Evolutionary conservation across 495 filamentous ascomycete species (phyloP).

Genomic region (Penicillium samsonianum): DNA sequence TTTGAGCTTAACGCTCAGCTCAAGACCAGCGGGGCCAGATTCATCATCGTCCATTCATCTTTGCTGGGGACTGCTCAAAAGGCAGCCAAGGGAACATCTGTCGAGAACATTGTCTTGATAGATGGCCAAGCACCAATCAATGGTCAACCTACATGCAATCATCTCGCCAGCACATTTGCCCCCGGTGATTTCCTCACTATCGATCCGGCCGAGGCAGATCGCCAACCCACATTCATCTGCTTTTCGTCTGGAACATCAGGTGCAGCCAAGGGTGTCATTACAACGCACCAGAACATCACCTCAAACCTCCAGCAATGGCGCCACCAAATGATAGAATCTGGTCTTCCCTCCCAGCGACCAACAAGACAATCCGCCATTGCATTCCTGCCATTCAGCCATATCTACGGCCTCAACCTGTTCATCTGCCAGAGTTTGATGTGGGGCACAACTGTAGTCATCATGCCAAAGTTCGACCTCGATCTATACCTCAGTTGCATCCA

Average conservation of each 20-base stretch:
- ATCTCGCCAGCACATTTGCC: slow-evolving; percentile 22
- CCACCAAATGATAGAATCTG: slow-evolving; percentile 17
- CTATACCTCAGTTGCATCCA: slow-evolving; percentile 22
- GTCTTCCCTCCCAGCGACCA: slow-evolving; percentile 12
- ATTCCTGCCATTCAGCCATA: slow-evolving; percentile 86
- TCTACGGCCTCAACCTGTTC: slow-evolving; percentile 59
- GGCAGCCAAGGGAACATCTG: slow-evolving; percentile 52
- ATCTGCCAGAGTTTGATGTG: slow-evolving; percentile 26
- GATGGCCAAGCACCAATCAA: slow-evolving; percentile 16
- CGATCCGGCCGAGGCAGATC: slow-evolving; percentile 14
- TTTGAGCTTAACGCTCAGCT: slow-evolving; percentile 86
- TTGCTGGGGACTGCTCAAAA: slow-evolving; percentile 59
- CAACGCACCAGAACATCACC: slow-evolving; percentile 75
- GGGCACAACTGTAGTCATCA: slow-evolving; percentile 53
- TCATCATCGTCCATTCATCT: slow-evolving; percentile 64
- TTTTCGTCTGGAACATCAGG: slow-evolving; percentile 30
- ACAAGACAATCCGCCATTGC: slow-evolving; percentile 65
- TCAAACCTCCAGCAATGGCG: slow-evolving; percentile 55
- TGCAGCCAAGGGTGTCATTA: slow-evolving; percentile 52
- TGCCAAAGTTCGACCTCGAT: slow-evolving; percentile 75
- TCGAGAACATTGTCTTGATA: slow-evolving; percentile 22
- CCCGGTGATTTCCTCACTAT: slow-evolving; percentile 10
- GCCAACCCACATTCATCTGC: slow-evolving; percentile 21
- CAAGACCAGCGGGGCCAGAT: slow-evolving; percentile 70
- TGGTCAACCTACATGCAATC: slow-evolving; percentile 24